phyloP scores from a whole-genome alignment of 176 grass and related monocot species.

The Aegilops bicornis region DNA sequence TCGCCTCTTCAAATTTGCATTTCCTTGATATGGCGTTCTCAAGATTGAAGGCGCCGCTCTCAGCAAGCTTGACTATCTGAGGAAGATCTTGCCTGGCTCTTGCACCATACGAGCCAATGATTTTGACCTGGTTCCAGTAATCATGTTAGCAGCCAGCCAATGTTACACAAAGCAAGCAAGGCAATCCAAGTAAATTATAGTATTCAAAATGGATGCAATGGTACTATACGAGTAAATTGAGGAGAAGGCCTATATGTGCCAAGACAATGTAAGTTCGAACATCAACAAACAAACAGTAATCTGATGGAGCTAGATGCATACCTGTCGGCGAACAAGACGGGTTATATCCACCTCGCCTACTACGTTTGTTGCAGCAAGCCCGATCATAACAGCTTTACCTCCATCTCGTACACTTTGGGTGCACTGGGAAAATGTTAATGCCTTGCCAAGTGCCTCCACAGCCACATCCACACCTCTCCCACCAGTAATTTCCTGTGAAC shows the following conservation, averaged over 20 bases:
- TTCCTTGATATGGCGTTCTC: constrained; percentile 81
- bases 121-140: constrained; percentile 68
- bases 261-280: neutral
- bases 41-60: constrained; percentile 78
- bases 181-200: neutral
- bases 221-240: neutral
- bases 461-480: constrained; percentile 96
- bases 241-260: neutral
- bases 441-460: constrained; percentile 93
- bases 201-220: neutral
- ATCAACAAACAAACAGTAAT: neutral
- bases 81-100: constrained; percentile 99
- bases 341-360: constrained; percentile 91
- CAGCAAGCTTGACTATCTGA: constrained; percentile 88
- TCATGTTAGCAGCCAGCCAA: constrained; percentile 3
- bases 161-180: neutral
- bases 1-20: constrained; percentile 90
- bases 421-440: constrained; percentile 82
- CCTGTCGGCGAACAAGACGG: constrained; percentile 90
- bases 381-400: constrained; percentile 99
- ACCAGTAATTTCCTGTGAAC: constrained; percentile 80
- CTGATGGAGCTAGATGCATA: constrained; percentile 16
- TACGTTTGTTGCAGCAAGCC: constrained; percentile 76
- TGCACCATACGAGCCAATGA: constrained; percentile 94
- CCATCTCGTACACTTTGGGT: constrained; percentile 89